phyloP scores from a whole-genome alignment of 148 eudicot species.

The Amaranthus hypochondriacus region DNA sequence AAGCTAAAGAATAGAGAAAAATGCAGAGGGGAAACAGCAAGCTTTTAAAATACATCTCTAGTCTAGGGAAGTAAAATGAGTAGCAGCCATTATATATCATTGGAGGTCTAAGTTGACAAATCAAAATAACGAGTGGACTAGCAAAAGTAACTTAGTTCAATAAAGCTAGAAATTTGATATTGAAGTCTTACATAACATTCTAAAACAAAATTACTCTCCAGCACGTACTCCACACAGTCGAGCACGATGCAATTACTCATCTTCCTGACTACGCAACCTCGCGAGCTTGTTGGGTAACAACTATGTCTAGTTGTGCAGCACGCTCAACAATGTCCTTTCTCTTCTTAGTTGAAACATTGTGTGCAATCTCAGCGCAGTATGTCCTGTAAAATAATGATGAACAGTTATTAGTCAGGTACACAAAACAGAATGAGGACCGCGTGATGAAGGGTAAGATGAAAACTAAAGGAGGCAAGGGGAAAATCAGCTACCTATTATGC shows the following conservation, averaged over 20 bases:
- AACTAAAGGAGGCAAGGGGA: too few species aligned
- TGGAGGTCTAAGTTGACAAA: too few species aligned
- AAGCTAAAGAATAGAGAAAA: too few species aligned
- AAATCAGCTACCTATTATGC: conserved; percentile 41
- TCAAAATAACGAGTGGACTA: too few species aligned
- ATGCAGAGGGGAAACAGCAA: too few species aligned
- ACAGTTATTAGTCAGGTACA: not conserved
- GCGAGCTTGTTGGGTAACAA: conserved; percentile 51
- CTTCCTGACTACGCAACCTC: conserved; percentile 55
- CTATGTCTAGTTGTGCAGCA: conserved; percentile 49
- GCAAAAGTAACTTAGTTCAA: not conserved
- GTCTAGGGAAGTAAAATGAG: too few species aligned
- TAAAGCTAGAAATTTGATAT: not conserved
- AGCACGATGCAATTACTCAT: conserved; percentile 23
- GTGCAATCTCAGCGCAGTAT: conserved; percentile 40
- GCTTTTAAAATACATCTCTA: too few species aligned
- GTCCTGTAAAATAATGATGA: conserved; percentile 17
- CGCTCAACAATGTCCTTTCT: conserved; percentile 39
- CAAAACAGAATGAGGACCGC: not conserved
- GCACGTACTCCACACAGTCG: not conserved
- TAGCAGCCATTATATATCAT: too few species aligned
- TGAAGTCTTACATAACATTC: not conserved
- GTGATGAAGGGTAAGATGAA: not conserved
- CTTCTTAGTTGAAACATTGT: conserved; percentile 39
- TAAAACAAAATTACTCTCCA: not conserved